Base-by-base conservation (phyloP, 176 grass and related monocot genomes). In the Miscanthus lutarioriparius region DNA sequence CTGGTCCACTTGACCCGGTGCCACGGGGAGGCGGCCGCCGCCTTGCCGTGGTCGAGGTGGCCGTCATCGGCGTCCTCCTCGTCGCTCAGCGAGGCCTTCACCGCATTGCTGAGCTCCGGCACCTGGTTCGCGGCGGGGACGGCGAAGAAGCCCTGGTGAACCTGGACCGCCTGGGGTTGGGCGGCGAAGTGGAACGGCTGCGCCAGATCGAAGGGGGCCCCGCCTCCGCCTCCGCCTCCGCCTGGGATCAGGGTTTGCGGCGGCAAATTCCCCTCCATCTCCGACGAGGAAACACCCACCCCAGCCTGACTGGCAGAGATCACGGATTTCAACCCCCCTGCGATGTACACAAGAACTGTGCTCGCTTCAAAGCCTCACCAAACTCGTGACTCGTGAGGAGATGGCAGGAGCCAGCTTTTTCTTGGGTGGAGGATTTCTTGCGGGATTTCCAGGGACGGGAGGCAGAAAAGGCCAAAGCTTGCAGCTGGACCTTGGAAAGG, bases 1-100 rank as follows among this genome's bases (percentile, higher is more conserved):
- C 86, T 86, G 35, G 85, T 92, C 93, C 93, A 95, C 91, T 92
- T 95, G 75, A 95, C 84, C 27, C 90, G 83, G 36, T 92, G 90
- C 93, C 90, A 95, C 59, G 76, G 82, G 22, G 70, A 56, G 64
- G 22, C 47, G 77, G 10, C 48, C 41, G 59, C 84, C 54, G 10
- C 49, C 43, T 65, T 65, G 28, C 66, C 63, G 20, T 38, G 76
- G 67, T 56, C 85, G 79, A 77, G 70, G 72, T 81, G 83, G 20
- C 47, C 75, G 65, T 92, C 90, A 15, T 59, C 62, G 40, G 62
- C 80, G 80, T 87, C 82, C 45, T 94, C 92, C 14, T 92, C 92
- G 13, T 91, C 85, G 40, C 82, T 87, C 64, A 27, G 73, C 0
- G 85, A 91, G 25, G 5, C 26, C 82, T 88, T 91, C 19, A 80